Base-by-base conservation (phyloP, 345 rosid genomes). In the Salix caprea region DNA sequence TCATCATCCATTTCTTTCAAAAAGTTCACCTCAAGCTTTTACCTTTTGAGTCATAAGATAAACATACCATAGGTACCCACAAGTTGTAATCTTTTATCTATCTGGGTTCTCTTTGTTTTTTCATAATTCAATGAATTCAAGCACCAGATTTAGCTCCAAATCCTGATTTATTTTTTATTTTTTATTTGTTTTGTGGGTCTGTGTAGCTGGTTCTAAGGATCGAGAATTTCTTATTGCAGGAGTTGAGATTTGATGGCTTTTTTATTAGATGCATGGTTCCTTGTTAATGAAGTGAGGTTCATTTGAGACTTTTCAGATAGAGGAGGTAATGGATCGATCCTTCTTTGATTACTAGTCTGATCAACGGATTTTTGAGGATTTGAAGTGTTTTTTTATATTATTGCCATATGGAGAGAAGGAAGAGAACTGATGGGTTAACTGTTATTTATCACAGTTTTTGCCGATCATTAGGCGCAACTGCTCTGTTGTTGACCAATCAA, bases 361-460 rank as follows among this genome's bases (percentile, higher is more conserved):
- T 64, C 30, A 16, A 30, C 40, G 36, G 37, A 11, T 64, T 5
- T 28, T 44, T 19, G 37, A 11, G 42, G 68, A 60, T 37, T 40
- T 2, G 46, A 15, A 72, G 34, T 13, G 13, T 36, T 36, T 4
- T 36, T 36, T 36, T 36, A 36, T 36, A 36, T 36, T 36, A 36
- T 36, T 36, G 10, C 8, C 39, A 36, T 54, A 28, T 54, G 67
- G 44, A 50, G 54, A 64, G 70, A 65, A 34, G 62, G 39, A 37
- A 36, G 4, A 23, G n/a, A 78, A 40, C 34, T 21, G 56, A 66
- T 66, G 30, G n/a, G n/a, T 26, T 54, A 21, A 56, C 66, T 42
- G 32, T 52, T 36, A 34, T 3, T 67, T 66, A 8, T 72, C 64
- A n/a, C 46, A 42, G 65, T 75, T 28, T 76, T 15, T 77, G 69